Conservation (phyloP, 1,284 basidiomycete genomes). For the Irpex sp. region DNA sequence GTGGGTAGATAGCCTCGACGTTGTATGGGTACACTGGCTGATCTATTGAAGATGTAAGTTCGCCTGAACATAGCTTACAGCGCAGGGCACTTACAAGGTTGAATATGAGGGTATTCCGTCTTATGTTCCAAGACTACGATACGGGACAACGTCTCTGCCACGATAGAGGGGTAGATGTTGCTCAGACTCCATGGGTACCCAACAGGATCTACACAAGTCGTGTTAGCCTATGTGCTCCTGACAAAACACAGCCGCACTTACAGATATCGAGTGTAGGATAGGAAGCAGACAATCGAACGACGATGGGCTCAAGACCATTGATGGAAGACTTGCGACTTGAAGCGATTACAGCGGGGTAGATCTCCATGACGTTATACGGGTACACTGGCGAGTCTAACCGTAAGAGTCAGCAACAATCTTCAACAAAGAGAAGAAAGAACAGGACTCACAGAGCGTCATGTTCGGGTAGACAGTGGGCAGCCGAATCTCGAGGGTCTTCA, state of each 20-base stretch:
- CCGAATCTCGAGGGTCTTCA: neutral
- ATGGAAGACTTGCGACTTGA: neutral
- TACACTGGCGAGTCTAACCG: constrained; percentile 3
- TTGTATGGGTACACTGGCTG: constrained; percentile 7
- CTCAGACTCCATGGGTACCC: constrained; percentile 22
- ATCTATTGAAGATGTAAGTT: neutral
- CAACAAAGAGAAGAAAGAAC: neutral
- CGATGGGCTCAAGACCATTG: neutral
- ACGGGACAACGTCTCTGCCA: neutral
- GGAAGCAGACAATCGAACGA: neutral
- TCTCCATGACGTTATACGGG: constrained; percentile 10
- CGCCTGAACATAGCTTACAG: neutral
- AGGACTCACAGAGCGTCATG: neutral
- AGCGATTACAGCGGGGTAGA: neutral
- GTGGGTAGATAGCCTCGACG: constrained; percentile 8
- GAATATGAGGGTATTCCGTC: constrained; percentile 1
- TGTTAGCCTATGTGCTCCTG: neutral
- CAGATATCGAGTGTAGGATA: constrained; percentile 7
- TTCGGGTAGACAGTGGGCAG: neutral
- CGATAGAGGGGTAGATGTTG: constrained; percentile 16
- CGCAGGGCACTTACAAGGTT: constrained; percentile 3
- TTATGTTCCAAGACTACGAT: neutral
- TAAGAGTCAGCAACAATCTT: neutral
- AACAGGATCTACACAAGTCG: constrained; percentile 15
- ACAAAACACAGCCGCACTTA: neutral